Evolutionary conservation across 2,329 filamentous ascomycete species (phyloP), one percentile per base, ranked within the genome.

Genomic region (Monilinia laxa): DNA sequence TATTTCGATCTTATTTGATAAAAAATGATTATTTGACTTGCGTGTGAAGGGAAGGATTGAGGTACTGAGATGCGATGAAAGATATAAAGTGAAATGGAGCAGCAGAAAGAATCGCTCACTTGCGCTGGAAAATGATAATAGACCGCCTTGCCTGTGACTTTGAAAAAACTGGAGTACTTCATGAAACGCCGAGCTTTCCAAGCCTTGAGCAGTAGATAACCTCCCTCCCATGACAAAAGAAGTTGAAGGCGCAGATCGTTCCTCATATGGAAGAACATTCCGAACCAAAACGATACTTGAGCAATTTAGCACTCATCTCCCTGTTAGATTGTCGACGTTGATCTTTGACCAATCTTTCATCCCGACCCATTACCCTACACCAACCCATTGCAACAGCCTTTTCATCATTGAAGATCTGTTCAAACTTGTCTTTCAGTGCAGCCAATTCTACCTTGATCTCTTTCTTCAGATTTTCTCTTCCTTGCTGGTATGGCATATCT

Each of bases 351-450:
- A 54, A 38, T 25, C 53, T 55, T 49, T 62, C 59, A 9, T 62
- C 45, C 16, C n/a, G 9, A 18, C 23, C 28, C 35, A 69, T 42
- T n/a, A 65, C 45, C 25, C 56, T 42, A 42, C 72, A 73, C 12
- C 60, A 64, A 12, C 71, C 70, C 42, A 66, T 63, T 28, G n/a
- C 16, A 4, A 71, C 25, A 4, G 72, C 71, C 18, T 38, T 49
- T 23, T 68, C 67, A 57, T 73, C 67, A 38, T 64, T 38, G 56
- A 71, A 70, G 1, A 75, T 66, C n/a, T 68, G 63, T 49, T 73
- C 71, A 23, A 73, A 72, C 16, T 62, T 67, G 2, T 53, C 56
- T 64, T 72, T 72, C 57, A 76, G 54, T 12, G n/a, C 64, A n/a
- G 35, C 25, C 53, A 75, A 52, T 25, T 74, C 55, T 28, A 54